Percentiles rank a stretch among this genome's conserved stretches.
These are phyloP conservation scores for Onygena corvina DNA, from an alignment of 2,329 filamentous ascomycete genomes.

Conservation along the genomic window DNA sequence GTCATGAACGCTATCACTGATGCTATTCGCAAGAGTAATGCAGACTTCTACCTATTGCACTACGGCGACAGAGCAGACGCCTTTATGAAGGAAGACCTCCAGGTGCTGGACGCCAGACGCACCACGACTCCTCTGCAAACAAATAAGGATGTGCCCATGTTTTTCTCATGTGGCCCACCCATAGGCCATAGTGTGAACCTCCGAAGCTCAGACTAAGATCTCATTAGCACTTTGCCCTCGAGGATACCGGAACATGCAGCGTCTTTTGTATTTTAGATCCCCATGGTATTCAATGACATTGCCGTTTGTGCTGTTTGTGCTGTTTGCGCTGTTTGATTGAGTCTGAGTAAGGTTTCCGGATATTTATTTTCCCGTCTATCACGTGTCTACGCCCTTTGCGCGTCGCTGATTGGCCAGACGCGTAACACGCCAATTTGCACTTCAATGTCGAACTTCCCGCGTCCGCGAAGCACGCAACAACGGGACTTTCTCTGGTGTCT, in stretches of 20 bases:
- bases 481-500: neutral
- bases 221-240: neutral
- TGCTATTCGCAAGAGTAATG: neutral
- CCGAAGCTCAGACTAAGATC: neutral
- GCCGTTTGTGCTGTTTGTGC: neutral
- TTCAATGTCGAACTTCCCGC: neutral
- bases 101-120: neutral
- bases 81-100: neutral
- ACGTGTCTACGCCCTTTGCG: neutral
- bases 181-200: neutral
- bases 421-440: neutral
- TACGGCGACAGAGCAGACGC: neutral
- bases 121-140: too few relatives aligned
- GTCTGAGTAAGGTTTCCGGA: neutral
- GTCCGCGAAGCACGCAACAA: neutral
- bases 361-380: neutral
- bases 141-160: neutral
- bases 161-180: neutral
- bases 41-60: constrained; percentile 3
- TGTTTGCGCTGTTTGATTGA: neutral
- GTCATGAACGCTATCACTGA: neutral
- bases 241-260: neutral
- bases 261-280: too few relatives aligned
- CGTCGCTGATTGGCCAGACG: neutral
- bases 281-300: too few relatives aligned